Evolutionary conservation across 176 grass and related monocot species (phyloP).

Genomic region (Triticum dicoccoides): DNA sequence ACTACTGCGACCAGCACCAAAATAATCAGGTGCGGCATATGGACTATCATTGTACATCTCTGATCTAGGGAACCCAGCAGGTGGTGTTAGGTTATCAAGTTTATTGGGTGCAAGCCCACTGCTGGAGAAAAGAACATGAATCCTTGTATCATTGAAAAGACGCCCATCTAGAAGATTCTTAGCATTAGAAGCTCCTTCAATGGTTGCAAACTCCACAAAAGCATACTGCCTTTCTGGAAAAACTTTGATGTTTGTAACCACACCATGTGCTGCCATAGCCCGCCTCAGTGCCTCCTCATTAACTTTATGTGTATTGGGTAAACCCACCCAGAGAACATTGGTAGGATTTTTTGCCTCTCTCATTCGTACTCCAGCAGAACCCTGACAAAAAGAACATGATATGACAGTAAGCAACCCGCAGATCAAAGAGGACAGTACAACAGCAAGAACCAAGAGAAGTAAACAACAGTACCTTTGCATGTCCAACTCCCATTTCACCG

Average conservation of each 20-base stretch:
- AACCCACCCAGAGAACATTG: slow-evolving; percentile 92
- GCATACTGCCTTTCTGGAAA: slow-evolving; percentile 75
- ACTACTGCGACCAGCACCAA: slow-evolving; percentile 19
- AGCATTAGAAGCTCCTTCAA: slow-evolving; percentile 73
- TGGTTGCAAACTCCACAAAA: slow-evolving; percentile 81
- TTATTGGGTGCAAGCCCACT: slow-evolving; percentile 52
- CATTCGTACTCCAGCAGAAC: slow-evolving; percentile 34
- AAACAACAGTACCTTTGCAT: slow-evolving; percentile 34
- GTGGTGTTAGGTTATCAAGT: slow-evolving; percentile 32
- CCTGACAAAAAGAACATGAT: slow-evolving; percentile 37
- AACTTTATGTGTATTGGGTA: slow-evolving; percentile 61
- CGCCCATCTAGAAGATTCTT: slow-evolving; percentile 82
- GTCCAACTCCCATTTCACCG: slow-evolving; percentile 48
- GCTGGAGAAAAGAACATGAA: slow-evolving; percentile 80
- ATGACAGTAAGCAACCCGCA: slow-evolving; percentile 3
- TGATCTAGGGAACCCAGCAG: slow-evolving; percentile 39
- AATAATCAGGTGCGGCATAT: slow-evolving; percentile 32
- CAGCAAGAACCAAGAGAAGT: not conserved
- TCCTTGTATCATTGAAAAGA: slow-evolving; percentile 81
- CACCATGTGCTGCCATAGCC: slow-evolving; percentile 82
- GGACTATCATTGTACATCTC: slow-evolving; percentile 46
- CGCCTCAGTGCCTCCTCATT: slow-evolving; percentile 68
- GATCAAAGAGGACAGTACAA: not conserved
- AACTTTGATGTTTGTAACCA: slow-evolving; percentile 64
- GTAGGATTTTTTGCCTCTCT: slow-evolving; percentile 54